Percentiles rank a stretch among this genome's conserved stretches.
Conservation (phyloP, 768 basidiomycete genomes). For the Lentinula raphanica region DNA sequence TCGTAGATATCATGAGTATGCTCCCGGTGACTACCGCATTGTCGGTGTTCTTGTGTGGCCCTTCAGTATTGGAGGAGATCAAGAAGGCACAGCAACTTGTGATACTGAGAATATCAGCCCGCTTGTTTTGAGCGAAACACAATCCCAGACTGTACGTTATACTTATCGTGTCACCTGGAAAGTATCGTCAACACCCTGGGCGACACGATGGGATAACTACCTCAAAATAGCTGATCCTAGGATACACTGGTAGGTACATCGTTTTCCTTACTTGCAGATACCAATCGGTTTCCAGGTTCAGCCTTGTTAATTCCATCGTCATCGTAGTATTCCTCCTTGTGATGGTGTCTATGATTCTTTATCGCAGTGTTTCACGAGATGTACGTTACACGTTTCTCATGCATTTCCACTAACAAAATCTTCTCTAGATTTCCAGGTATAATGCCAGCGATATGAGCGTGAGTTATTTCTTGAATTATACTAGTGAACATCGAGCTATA, state of each 20-base stretch:
- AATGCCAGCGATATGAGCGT: constrained; percentile 91
- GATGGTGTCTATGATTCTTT: constrained; percentile 90
- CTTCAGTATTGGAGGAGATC: constrained; percentile 57
- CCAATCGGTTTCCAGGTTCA: constrained; percentile 39
- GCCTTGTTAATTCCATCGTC: constrained; percentile 86
- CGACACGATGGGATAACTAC: constrained; percentile 95
- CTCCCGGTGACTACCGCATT: constrained; percentile 68
- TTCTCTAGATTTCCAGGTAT: constrained; percentile 78
- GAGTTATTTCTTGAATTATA: constrained; percentile 18
- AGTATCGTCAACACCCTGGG: constrained; percentile 85
- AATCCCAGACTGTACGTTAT: constrained; percentile 64
- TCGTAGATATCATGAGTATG: constrained; percentile 73
- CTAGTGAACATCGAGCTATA: background rate
- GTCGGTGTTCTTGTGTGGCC: constrained; percentile 60
- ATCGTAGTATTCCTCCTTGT: constrained; percentile 87
- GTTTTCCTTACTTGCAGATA: background rate
- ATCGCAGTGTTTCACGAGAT: constrained; percentile 84
- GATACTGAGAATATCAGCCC: constrained; percentile 35
- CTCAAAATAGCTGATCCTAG: constrained; percentile 89
- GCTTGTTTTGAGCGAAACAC: constrained; percentile 57
- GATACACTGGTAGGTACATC: constrained; percentile 69
- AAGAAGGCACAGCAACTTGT: constrained; percentile 49
- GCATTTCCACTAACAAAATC: constrained; percentile 12
- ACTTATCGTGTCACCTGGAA: constrained; percentile 88
- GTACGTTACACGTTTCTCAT: constrained; percentile 28